A percentile compares a stretch with the other conserved stretches of the same genome.
Conservation (phyloP, 1,284 basidiomycete species). For the Ceratobasidium sp. region DNA sequence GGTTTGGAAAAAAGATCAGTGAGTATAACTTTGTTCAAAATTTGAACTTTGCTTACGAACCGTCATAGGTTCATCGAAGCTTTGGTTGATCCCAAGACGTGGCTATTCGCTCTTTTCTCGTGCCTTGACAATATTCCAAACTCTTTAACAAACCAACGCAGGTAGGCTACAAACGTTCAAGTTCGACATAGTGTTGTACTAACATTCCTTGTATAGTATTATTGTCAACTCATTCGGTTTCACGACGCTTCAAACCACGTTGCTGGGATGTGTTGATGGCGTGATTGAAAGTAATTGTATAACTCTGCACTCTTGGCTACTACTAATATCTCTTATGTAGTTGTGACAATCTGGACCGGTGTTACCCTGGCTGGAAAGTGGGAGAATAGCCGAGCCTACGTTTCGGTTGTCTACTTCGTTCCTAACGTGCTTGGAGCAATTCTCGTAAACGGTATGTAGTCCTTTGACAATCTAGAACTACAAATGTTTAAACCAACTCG, state of each 20-base stretch:
- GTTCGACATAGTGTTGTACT: neutral
- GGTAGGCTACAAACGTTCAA: neutral
- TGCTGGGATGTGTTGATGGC: conserved; percentile 62
- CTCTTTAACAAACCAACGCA: conserved; percentile 44
- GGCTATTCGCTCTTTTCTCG: conserved; percentile 63
- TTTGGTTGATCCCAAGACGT: conserved; percentile 63
- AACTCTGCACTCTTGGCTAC: neutral
- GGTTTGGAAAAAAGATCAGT: conserved; percentile 64
- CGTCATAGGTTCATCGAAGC: conserved; percentile 56
- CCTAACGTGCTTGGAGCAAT: conserved; percentile 56
- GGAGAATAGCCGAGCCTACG: conserved; percentile 53
- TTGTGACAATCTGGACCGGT: conserved; percentile 43
- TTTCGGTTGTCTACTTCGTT: conserved; percentile 53
- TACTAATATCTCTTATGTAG: neutral
- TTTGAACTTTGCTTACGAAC: neutral
- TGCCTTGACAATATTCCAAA: conserved; percentile 50
- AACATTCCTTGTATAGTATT: conserved; percentile 56
- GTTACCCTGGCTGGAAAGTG: conserved; percentile 32
- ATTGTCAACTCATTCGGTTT: conserved; percentile 62
- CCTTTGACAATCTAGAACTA: neutral
- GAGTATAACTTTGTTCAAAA: neutral
- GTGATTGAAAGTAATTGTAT: conserved; percentile 50
- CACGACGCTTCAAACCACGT: conserved; percentile 60
- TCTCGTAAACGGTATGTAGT: conserved; percentile 50
- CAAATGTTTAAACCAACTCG: neutral